These are phyloP conservation scores for Cicer chorassanicum DNA, from an alignment of 306 rosid species.

Conservation along the genomic window DNA sequence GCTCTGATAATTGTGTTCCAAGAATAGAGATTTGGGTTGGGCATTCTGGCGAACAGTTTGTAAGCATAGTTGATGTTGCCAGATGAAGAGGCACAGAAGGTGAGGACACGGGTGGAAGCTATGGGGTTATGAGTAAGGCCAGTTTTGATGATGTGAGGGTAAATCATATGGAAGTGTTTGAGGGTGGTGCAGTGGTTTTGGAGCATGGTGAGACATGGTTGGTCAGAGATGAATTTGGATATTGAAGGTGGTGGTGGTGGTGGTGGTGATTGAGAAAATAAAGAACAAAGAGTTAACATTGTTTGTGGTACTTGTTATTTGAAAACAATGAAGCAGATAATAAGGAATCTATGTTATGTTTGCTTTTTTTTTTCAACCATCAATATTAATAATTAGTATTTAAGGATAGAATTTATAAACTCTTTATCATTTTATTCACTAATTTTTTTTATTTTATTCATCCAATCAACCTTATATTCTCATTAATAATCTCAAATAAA, in stretches of 20 bases:
- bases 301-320: background rate
- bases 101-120: constrained; percentile 66
- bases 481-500: too few relatives aligned
- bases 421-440: too few relatives aligned
- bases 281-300: constrained; percentile 46
- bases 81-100: constrained; percentile 67
- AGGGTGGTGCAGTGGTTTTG: constrained; percentile 73
- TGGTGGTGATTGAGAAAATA: constrained; percentile 44
- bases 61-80: constrained; percentile 79
- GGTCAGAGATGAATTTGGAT: constrained; percentile 68
- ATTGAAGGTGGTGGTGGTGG: constrained; percentile 55
- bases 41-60: constrained; percentile 59
- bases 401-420: too few relatives aligned
- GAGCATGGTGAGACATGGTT: constrained; percentile 70
- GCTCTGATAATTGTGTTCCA: constrained; percentile 88
- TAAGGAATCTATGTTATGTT: too few relatives aligned
- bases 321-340: background rate
- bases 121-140: constrained; percentile 59
- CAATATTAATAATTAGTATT: too few relatives aligned
- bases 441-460: too few relatives aligned
- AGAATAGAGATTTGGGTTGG: constrained; percentile 62
- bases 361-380: too few relatives aligned
- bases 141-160: constrained; percentile 73
- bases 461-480: too few relatives aligned
- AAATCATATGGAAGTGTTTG: constrained; percentile 70